phyloP scores from a whole-genome alignment of 73 alveolate species.

The Blepharisma japonicum region DNA sequence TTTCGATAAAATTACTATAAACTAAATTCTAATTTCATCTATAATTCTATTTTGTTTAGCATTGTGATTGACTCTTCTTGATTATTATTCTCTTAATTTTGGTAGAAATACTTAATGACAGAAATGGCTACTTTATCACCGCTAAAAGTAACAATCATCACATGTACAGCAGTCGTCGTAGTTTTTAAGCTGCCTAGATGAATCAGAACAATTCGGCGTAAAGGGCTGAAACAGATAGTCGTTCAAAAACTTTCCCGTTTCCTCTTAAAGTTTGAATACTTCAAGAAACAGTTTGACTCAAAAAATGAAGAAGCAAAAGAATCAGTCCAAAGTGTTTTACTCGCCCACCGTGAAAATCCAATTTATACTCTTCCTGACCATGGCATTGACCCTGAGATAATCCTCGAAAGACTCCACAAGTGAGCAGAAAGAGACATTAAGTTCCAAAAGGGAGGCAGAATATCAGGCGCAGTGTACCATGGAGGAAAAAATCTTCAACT shows the following conservation, averaged over 20 bases:
- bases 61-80: no score
- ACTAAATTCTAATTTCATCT: no score
- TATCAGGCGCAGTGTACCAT: constrained; percentile 73
- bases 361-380: neutral
- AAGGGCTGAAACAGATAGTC: constrained; percentile 6
- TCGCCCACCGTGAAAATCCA: neutral
- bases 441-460: constrained; percentile 38
- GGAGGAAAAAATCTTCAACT: constrained; percentile 50
- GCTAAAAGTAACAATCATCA: no score
- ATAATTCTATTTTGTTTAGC: no score
- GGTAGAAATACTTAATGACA: no score
- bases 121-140: no score
- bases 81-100: no score
- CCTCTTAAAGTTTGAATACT: neutral
- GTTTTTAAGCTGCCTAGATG: no score
- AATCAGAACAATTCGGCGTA: neutral
- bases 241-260: neutral
- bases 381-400: neutral
- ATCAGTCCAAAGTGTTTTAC: neutral
- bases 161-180: no score
- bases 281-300: neutral
- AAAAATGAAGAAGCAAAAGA: constrained; percentile 18
- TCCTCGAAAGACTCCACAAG: constrained; percentile 51
- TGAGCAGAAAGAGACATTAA: constrained; percentile 35
- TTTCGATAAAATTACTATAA: no score